These are phyloP conservation scores for Euclidium syriacum DNA, from an alignment of 345 rosid genomes.

Conservation along the genomic window DNA sequence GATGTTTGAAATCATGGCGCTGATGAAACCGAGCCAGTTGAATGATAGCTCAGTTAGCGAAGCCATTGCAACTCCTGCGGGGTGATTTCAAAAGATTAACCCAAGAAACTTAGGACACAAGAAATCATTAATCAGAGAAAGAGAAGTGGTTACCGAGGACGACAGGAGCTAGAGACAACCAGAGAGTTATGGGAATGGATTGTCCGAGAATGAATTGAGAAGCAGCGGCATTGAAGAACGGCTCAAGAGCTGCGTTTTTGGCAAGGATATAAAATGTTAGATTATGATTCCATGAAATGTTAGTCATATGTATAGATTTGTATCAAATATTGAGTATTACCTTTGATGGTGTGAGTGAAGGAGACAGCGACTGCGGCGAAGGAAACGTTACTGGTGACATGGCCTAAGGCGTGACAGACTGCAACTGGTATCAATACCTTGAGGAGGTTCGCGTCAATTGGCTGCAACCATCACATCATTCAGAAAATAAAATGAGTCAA, in stretches of 20 bases:
- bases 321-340: constrained; percentile 25
- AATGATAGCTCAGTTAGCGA: constrained; percentile 90
- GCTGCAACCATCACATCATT: constrained; percentile 44
- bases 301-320: neutral
- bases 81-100: neutral
- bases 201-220: constrained; percentile 92
- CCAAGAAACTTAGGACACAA: neutral
- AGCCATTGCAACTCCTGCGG: constrained; percentile 91
- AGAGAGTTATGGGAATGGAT: constrained; percentile 65
- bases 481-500: neutral
- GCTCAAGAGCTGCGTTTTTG: constrained; percentile 77
- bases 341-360: constrained; percentile 93
- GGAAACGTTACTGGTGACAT: constrained; percentile 88
- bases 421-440: constrained; percentile 88
- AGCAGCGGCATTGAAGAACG: constrained; percentile 97
- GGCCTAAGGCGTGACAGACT: constrained; percentile 89
- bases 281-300: neutral
- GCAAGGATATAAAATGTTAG: neutral
- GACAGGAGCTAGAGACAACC: constrained; percentile 92
- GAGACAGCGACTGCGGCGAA: constrained; percentile 99
- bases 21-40: constrained; percentile 94
- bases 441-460: constrained; percentile 69
- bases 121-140: neutral
- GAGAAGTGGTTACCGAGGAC: constrained; percentile 54
- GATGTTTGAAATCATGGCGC: constrained; percentile 96